phyloP scores from a whole-genome alignment of 2,329 filamentous ascomycete genomes.

The Paradendryphiella salina region DNA sequence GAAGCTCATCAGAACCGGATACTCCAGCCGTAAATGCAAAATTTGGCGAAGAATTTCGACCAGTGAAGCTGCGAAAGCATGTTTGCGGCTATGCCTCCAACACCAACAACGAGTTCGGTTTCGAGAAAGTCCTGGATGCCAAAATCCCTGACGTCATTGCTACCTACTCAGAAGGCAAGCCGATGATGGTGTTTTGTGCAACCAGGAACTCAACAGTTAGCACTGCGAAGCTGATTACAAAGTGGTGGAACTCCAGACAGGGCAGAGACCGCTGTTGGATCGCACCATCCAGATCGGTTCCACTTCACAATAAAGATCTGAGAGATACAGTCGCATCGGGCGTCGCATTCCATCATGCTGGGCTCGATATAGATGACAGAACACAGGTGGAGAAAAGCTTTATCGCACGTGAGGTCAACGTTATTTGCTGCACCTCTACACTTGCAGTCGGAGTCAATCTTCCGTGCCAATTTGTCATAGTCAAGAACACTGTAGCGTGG shows the following conservation, averaged over 20 bases:
- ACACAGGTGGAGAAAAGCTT: constrained; percentile 68
- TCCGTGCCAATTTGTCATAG: constrained; percentile 78
- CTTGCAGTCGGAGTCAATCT: constrained; percentile 82
- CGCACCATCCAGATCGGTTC: constrained; percentile 56
- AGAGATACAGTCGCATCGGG: constrained; percentile 60
- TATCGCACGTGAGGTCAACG: constrained; percentile 69
- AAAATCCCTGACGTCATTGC: constrained; percentile 68
- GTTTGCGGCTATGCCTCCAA: constrained; percentile 70
- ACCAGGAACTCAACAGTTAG: constrained; percentile 70
- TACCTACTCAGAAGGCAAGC: constrained; percentile 70
- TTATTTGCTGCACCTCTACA: constrained; percentile 87
- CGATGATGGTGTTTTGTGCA: constrained; percentile 81
- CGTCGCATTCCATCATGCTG: constrained; percentile 82
- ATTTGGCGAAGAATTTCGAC: constrained; percentile 79
- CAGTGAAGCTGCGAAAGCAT: constrained; percentile 74
- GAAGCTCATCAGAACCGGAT: constrained; percentile 60
- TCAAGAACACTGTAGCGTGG: constrained; percentile 74
- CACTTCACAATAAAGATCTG: constrained; percentile 63
- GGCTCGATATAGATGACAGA: constrained; percentile 67
- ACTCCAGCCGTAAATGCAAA: constrained; percentile 67
- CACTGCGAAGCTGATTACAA: constrained; percentile 69
- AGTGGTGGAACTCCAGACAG: constrained; percentile 63
- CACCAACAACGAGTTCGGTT: constrained; percentile 70
- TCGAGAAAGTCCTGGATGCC: constrained; percentile 69
- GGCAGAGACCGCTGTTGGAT: constrained; percentile 65